phyloP scores from a whole-genome alignment of 1,284 basidiomycete genomes.

The Cerioporus squamosus region DNA sequence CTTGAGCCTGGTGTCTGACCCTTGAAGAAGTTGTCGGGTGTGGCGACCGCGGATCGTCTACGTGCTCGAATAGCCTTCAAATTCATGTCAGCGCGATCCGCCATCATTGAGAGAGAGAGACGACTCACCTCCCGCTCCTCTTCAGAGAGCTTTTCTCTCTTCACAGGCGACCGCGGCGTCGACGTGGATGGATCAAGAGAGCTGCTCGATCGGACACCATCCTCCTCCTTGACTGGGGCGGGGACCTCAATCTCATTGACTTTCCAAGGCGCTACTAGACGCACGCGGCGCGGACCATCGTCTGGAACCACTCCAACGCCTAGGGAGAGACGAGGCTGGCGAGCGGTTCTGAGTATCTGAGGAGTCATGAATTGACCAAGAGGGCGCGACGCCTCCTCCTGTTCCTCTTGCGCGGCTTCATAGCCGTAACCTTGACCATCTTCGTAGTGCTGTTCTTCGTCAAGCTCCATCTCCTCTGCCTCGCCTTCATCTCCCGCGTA shows the following conservation, averaged over 20 bases:
- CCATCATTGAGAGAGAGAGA: background rate
- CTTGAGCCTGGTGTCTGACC: slow-evolving; percentile 51
- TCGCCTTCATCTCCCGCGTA: slow-evolving; percentile 13
- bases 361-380: slow-evolving; percentile 61
- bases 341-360: slow-evolving; percentile 34
- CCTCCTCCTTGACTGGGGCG: slow-evolving; percentile 21
- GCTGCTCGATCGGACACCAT: background rate
- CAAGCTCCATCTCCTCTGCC: background rate
- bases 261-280: slow-evolving; percentile 55
- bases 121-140: slow-evolving; percentile 53
- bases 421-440: background rate
- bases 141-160: slow-evolving; percentile 41
- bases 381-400: slow-evolving; percentile 9
- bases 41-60: slow-evolving; percentile 55
- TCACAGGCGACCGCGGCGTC: slow-evolving; percentile 18
- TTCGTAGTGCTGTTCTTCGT: slow-evolving; percentile 1
- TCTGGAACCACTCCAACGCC: slow-evolving; percentile 20
- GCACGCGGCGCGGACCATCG: slow-evolving; percentile 49
- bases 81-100: background rate
- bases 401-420: background rate
- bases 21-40: slow-evolving; percentile 54
- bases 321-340: slow-evolving; percentile 19
- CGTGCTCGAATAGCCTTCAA: slow-evolving; percentile 61
- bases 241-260: slow-evolving; percentile 58
- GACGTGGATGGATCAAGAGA: background rate